phyloP scores from a whole-genome alignment of 768 basidiomycete genomes.

The Hirschioporus abietinus region DNA sequence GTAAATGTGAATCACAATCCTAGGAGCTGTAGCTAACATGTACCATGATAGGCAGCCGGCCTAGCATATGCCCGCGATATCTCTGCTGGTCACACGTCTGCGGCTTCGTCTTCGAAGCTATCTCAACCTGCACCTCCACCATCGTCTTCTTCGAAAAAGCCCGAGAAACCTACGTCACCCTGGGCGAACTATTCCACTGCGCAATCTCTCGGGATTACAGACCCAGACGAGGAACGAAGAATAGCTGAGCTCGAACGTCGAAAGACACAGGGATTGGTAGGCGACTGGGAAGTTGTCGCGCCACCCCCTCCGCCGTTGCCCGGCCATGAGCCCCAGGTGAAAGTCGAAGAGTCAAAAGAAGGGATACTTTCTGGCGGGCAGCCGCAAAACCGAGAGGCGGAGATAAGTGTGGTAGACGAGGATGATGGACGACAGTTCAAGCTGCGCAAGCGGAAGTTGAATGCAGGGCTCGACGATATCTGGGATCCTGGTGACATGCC shows the following conservation, averaged over 20 bases:
- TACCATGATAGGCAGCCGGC: constrained; percentile 55
- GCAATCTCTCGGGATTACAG: constrained; percentile 71
- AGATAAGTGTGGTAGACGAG: constrained; percentile 38
- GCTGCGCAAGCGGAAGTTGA: constrained; percentile 56
- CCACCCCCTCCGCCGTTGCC: constrained; percentile 18
- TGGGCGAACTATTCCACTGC: constrained; percentile 87
- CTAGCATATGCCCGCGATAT: constrained; percentile 78
- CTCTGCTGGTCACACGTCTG: constrained; percentile 46
- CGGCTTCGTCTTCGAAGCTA: constrained; percentile 22
- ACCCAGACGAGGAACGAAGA: constrained; percentile 66
- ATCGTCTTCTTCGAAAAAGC: constrained; percentile 30
- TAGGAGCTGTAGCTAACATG: constrained; percentile 7
- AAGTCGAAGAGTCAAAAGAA: constrained; percentile 16
- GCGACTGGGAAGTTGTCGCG: constrained; percentile 71
- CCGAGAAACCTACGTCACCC: constrained; percentile 53
- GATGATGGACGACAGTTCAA: constrained; percentile 55
- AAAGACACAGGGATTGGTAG: constrained; percentile 62
- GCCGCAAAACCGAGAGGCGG: constrained; percentile 21
- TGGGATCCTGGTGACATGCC: constrained; percentile 75
- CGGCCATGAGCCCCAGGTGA: constrained; percentile 10
- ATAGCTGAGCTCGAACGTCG: constrained; percentile 56
- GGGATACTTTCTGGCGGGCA: constrained; percentile 13
- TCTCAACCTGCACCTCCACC: constrained; percentile 11
- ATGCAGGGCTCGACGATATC: constrained; percentile 64
- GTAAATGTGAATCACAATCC: constrained; percentile 13